phyloP scores from a whole-genome alignment of 495 filamentous ascomycete species.

The Xanthoparmelia taractica region DNA sequence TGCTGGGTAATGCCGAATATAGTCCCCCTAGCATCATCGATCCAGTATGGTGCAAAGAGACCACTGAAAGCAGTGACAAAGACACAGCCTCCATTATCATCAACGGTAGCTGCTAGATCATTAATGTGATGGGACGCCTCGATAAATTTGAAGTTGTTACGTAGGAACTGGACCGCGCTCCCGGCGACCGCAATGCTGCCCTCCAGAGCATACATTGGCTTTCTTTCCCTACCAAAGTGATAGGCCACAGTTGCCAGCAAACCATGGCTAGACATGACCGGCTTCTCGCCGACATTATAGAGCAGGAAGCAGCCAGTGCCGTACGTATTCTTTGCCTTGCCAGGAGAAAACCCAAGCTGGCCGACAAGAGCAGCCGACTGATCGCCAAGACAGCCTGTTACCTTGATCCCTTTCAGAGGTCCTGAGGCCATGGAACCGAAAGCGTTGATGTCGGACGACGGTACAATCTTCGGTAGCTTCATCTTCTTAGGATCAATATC shows the following conservation, averaged over 20 bases:
- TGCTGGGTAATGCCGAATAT: conserved; percentile 86
- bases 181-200: conserved; percentile 90
- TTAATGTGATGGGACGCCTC: conserved; percentile 70
- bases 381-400: conserved; percentile 84
- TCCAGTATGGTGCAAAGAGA: conserved; percentile 97
- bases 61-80: conserved; percentile 97
- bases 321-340: conserved; percentile 91
- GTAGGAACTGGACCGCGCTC: conserved; percentile 80
- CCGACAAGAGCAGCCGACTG: conserved; percentile 90
- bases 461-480: conserved; percentile 74
- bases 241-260: conserved; percentile 83
- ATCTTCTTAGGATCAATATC: conserved; percentile 68
- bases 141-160: conserved; percentile 84
- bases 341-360: conserved; percentile 81
- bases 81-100: conserved; percentile 85
- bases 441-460: conserved; percentile 67
- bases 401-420: conserved; percentile 63
- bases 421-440: conserved; percentile 65
- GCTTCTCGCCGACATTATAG: conserved; percentile 86
- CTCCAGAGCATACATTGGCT: conserved; percentile 84
- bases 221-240: conserved; percentile 60
- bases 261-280: conserved; percentile 84
- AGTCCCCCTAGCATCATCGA: conserved; percentile 89
- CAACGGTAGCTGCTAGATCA: conserved; percentile 69
- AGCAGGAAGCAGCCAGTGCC: conserved; percentile 94